phyloP scores from a whole-genome alignment of 1,284 basidiomycete genomes.

The Naganishia sp. region DNA sequence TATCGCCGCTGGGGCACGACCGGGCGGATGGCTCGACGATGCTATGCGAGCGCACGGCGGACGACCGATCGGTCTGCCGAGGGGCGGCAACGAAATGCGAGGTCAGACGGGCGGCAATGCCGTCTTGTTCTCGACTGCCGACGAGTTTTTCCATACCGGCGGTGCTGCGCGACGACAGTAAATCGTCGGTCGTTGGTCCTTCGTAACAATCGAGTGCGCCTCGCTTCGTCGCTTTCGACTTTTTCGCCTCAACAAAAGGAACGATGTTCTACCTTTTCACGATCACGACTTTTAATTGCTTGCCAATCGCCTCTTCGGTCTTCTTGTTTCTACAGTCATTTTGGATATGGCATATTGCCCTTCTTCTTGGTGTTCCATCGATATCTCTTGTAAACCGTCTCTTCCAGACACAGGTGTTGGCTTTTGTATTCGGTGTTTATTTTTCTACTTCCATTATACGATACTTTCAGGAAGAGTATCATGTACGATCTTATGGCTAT shows the following conservation, averaged over 20 bases:
- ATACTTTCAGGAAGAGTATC: too few relatives aligned
- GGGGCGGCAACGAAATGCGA: conserved; percentile 32
- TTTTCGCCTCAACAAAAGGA: conserved; percentile 13
- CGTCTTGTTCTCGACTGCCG: conserved; percentile 33
- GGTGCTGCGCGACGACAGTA: neutral
- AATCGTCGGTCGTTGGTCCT: neutral
- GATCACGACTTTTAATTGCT: neutral
- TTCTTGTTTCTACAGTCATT: too few relatives aligned
- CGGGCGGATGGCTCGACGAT: conserved; percentile 34
- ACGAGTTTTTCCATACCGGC: conserved; percentile 25
- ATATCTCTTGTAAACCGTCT: neutral
- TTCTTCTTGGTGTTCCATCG: neutral
- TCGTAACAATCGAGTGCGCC: neutral
- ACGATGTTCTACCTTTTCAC: neutral
- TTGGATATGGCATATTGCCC: neutral
- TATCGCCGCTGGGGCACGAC: conserved; percentile 26
- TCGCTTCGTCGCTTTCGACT: neutral
- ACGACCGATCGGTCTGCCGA: conserved; percentile 31
- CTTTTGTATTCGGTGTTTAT: too few relatives aligned
- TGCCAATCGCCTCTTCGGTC: too few relatives aligned
- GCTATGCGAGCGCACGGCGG: conserved; percentile 32
- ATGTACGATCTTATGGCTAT: too few relatives aligned
- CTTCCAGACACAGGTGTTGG: neutral
- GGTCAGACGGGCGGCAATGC: conserved; percentile 32
- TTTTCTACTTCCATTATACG: too few relatives aligned